A percentile compares a stretch with the other conserved stretches of the same genome.
phyloP scores from a whole-genome alignment of 1,284 basidiomycete species.

The Rhodotorula sp. region DNA sequence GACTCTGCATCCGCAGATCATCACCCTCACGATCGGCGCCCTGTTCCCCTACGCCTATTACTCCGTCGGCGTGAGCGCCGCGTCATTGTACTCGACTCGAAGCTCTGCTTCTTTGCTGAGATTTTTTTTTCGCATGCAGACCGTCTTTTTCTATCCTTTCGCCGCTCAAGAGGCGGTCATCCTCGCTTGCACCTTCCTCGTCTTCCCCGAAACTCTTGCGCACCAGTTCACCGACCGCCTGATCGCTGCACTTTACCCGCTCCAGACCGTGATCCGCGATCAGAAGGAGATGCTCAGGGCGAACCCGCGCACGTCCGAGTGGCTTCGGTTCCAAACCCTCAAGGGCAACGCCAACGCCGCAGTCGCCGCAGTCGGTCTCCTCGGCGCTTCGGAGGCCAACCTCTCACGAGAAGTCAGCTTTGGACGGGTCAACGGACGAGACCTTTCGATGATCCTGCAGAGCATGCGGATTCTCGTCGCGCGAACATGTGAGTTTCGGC shows the following conservation, averaged over 20 bases:
- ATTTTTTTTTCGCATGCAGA: not conserved
- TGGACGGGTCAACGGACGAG: constrained; percentile 28
- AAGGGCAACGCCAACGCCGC: constrained; percentile 17
- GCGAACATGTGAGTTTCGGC: constrained; percentile 24
- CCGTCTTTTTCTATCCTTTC: constrained; percentile 40
- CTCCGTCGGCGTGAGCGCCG: constrained; percentile 20
- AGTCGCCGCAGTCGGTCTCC: constrained; percentile 23
- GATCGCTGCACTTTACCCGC: constrained; percentile 31
- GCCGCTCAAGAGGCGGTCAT: constrained; percentile 31
- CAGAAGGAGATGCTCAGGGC: constrained; percentile 34
- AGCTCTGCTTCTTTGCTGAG: too few species aligned
- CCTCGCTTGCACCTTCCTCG: constrained; percentile 35
- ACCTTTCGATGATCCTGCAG: constrained; percentile 29
- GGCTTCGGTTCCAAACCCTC: constrained; percentile 34
- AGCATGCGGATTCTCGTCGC: constrained; percentile 26
- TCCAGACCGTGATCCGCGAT: constrained; percentile 20
- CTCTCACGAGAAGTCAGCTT: constrained; percentile 35
- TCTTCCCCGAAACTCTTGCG: constrained; percentile 41
- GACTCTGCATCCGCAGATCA: constrained; percentile 1
- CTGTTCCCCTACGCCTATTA: constrained; percentile 39
- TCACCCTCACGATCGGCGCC: constrained; percentile 29
- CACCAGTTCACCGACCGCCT: constrained; percentile 41
- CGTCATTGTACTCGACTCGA: not conserved
- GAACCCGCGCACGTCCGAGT: constrained; percentile 33
- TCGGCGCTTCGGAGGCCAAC: constrained; percentile 31